A percentile compares a stretch with the other conserved stretches of the same genome.
Conservation (phyloP, 2,329 filamentous ascomycete genomes). For the Colletotrichum musae region DNA sequence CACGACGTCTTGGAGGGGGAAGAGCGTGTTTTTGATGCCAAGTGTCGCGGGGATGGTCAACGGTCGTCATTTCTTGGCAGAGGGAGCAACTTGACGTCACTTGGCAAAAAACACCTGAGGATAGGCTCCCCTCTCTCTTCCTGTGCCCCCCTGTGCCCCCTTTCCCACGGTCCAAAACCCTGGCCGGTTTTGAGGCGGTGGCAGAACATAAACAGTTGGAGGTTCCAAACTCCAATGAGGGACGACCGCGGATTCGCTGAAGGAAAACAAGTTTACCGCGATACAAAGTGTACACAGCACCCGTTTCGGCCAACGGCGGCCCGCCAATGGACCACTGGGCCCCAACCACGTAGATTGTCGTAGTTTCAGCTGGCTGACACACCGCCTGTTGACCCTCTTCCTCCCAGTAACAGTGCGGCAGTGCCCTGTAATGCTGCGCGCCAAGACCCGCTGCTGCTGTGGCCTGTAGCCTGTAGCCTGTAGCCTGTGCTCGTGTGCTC, state of each 20-base stretch:
- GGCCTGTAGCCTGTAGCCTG: no score
- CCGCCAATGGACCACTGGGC: conserved; percentile 12
- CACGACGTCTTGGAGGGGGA: background rate
- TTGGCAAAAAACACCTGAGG: conserved; percentile 13
- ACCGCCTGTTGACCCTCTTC: conserved; percentile 21
- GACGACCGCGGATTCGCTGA: conserved; percentile 6
- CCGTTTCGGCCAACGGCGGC: conserved; percentile 13
- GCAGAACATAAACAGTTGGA: conserved; percentile 9
- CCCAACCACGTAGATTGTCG: conserved; percentile 18
- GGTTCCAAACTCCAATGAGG: conserved; percentile 1
- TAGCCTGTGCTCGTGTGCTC: background rate
- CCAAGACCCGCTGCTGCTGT: background rate
- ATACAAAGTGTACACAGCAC: conserved; percentile 23
- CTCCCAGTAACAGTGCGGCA: background rate
- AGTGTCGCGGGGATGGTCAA: background rate
- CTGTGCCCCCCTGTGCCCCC: conserved; percentile 9
- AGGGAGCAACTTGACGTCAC: conserved; percentile 23
- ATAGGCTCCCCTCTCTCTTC: background rate
- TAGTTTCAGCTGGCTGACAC: conserved; percentile 21
- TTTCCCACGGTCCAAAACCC: background rate
- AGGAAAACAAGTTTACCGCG: conserved; percentile 18
- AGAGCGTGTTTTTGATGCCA: conserved; percentile 23
- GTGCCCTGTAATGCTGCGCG: conserved; percentile 1
- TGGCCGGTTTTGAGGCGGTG: background rate
- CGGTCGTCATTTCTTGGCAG: conserved; percentile 25